Conservation (phyloP, 768 basidiomycete genomes). For the Tephrocybe sp. region DNA sequence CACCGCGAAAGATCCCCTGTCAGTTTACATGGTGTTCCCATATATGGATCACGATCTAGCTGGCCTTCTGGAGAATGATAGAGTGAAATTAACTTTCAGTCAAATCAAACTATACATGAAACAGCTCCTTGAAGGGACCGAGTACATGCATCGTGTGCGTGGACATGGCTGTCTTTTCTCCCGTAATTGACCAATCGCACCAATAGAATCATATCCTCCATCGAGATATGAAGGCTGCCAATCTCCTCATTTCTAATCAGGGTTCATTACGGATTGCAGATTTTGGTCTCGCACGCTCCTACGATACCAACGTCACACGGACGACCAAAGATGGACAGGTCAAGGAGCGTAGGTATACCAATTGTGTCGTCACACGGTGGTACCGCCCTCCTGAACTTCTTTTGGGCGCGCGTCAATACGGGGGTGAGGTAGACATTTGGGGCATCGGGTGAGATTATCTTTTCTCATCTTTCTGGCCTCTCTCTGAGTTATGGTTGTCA, state of each 20-base stretch:
- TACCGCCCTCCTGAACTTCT: conserved; percentile 92
- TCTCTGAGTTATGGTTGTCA: conserved; percentile 24
- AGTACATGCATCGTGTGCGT: conserved; percentile 90
- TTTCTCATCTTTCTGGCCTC: neutral
- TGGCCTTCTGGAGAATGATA: conserved; percentile 88
- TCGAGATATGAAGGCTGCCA: conserved; percentile 99
- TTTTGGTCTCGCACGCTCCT: conserved; percentile 91
- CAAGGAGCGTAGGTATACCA: conserved; percentile 80
- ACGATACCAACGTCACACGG: conserved; percentile 48
- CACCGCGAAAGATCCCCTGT: conserved; percentile 67
- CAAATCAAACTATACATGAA: conserved; percentile 96
- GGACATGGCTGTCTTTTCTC: conserved; percentile 1
- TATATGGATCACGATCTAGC: conserved; percentile 99
- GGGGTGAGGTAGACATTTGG: conserved; percentile 96
- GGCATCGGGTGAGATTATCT: conserved; percentile 77
- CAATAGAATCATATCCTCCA: conserved; percentile 91
- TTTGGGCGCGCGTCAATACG: conserved; percentile 85
- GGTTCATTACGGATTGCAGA: conserved; percentile 88
- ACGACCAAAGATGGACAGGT: conserved; percentile 38
- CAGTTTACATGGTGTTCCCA: conserved; percentile 98
- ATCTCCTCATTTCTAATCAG: conserved; percentile 85
- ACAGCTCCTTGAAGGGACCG: conserved; percentile 93
- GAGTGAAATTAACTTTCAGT: conserved; percentile 76
- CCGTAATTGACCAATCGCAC: conserved; percentile 11
- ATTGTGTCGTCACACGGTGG: conserved; percentile 94